phyloP scores from a whole-genome alignment of 2,329 filamentous ascomycete species.

The Chaetomium globosum region DNA sequence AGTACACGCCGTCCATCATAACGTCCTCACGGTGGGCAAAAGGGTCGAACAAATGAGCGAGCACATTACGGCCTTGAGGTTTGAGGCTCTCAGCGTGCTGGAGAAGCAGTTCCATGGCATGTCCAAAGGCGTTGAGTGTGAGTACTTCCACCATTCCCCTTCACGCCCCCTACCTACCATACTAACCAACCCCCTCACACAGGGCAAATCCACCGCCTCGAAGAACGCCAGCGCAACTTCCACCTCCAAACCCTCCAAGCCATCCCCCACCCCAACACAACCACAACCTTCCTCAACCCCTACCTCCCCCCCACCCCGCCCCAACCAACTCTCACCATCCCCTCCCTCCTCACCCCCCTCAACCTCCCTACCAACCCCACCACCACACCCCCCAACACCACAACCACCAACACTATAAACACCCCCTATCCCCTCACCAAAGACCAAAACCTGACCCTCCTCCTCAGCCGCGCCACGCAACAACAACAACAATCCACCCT shows the following conservation, averaged over 20 bases:
- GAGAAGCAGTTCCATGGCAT: not conserved
- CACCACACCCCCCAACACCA: not conserved
- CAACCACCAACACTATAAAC: not conserved
- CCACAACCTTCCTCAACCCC: not conserved
- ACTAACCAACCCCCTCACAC: not conserved
- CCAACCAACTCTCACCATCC: not conserved
- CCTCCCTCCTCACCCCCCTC: not conserved
- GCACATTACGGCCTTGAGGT: not conserved
- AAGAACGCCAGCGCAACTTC: not conserved
- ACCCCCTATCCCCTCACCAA: not conserved
- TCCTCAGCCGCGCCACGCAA: not conserved
- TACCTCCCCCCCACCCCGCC: no score
- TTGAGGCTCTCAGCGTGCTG: not conserved
- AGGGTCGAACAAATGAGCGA: not conserved
- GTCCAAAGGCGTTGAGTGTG: not conserved
- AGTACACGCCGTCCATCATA: not conserved
- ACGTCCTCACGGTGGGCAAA: not conserved
- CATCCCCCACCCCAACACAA: not conserved
- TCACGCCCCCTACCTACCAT: not conserved
- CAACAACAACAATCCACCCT: not conserved
- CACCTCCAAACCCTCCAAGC: not conserved
- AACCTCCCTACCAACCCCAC: conserved; percentile 21
- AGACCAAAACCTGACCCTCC: not conserved
- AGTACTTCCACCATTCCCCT: not conserved
- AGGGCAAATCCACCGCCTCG: not conserved